Base-by-base conservation (phyloP, 495 filamentous ascomycete species). In the Entonaema liquescens region DNA sequence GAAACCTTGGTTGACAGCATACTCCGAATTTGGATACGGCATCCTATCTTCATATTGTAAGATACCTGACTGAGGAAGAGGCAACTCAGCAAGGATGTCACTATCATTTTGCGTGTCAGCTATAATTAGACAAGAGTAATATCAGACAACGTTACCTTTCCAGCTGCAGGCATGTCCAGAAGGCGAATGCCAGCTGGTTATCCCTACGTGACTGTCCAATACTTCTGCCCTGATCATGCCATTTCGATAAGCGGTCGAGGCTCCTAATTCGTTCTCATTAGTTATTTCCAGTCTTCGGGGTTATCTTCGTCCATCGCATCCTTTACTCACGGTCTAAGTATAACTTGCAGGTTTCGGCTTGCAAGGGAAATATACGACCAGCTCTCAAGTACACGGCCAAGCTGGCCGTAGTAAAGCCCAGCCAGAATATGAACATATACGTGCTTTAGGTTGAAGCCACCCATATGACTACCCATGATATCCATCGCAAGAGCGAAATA, bases 141-240 rank as follows among this genome's bases (percentile, higher is more conserved):
- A 42, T 29, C 33, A 2, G 57, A 29, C 19, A 23, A 26, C 19
- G 79, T 65, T 79, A 94, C 92, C 92, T 97, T 80, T 99, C 95
- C 21, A 98, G 84, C 71, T 98, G 95, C 71, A 97, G 81, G 75
- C 92, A 96, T 8, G 94, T 95, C 95, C 95, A 99, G 71, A 92
- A 97, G 6, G 93, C 92, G 69, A 95, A 90, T 35, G 90, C 83
- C 55, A 91, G 83, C 42, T 91, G 83, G 59, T 88, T 88, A 71
- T 88, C 85, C 77, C 54, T 82, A 60, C 44, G 75, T 70, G 74
- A 82, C 61, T 67, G 74, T 49, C 47, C 78, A 28, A 58, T 69
- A 57, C 75, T 75, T 31, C 64, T 60, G 5, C 60, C 65, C 35
- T 68, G 60, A 21, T 79, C 72, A 38, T 81, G 75, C 57, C 80